Evolutionary conservation across 495 filamentous ascomycete species (phyloP).

Genomic region (Arthonia radiata): DNA sequence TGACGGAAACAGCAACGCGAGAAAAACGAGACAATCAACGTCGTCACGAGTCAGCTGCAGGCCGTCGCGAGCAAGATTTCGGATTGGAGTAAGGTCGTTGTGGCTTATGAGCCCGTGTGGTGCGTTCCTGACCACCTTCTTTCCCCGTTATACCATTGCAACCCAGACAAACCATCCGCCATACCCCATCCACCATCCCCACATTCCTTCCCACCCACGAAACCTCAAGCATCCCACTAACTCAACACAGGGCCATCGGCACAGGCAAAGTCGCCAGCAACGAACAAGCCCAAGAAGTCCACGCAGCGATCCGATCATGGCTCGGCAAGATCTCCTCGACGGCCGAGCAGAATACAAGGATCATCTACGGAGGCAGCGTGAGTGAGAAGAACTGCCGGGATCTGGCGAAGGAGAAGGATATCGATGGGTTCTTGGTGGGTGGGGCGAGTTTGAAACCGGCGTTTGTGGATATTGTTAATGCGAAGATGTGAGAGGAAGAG

Average conservation of each 20-base stretch:
- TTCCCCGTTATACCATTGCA: background rate
- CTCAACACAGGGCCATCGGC: conserved; percentile 48
- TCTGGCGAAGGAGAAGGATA: conserved; percentile 70
- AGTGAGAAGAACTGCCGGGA: conserved; percentile 96
- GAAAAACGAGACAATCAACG: conserved; percentile 62
- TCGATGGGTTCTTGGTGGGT: conserved; percentile 95
- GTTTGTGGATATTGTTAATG: too few relatives aligned
- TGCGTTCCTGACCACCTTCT: conserved; percentile 9
- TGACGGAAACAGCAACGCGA: conserved; percentile 40
- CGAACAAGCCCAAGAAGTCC: conserved; percentile 84
- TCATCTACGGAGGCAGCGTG: conserved; percentile 91
- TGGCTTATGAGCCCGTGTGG: conserved; percentile 99
- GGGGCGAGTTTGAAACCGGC: conserved; percentile 96
- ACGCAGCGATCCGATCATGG: conserved; percentile 80
- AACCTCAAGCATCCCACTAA: conserved; percentile 1
- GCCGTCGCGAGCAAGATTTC: conserved; percentile 34
- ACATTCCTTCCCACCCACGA: too few relatives aligned
- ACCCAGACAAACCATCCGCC: too few relatives aligned
- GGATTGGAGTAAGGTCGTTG: conserved; percentile 82
- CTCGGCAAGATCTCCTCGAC: conserved; percentile 44
- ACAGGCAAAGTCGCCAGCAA: conserved; percentile 93
- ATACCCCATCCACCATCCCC: too few relatives aligned
- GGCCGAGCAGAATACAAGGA: conserved; percentile 53
- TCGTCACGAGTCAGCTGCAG: conserved; percentile 37
- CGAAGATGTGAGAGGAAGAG: too few relatives aligned